Evolutionary conservation across 2,329 filamentous ascomycete species (phyloP).

Genomic region (Xylaria sp.): DNA sequence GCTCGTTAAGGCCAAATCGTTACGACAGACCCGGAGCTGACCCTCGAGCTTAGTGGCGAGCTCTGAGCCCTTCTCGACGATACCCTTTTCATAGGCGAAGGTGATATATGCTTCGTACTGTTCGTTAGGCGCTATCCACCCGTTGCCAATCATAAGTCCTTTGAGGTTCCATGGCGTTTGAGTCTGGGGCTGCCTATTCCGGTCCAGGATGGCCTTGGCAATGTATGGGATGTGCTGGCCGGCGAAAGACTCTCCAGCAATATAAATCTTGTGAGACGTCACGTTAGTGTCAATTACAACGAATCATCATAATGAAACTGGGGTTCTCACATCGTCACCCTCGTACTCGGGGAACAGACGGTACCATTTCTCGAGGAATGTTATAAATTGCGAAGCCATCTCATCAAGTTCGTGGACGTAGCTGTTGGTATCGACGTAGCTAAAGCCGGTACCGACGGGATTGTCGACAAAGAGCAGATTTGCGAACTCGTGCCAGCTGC

Average conservation of each 20-base stretch:
- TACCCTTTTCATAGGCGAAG: conserved; percentile 79
- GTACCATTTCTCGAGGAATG: conserved; percentile 93
- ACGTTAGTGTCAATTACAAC: conserved; percentile 10
- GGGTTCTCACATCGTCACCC: conserved; percentile 80
- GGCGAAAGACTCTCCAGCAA: conserved; percentile 96
- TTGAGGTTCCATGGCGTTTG: conserved; percentile 77
- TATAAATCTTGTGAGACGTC: conserved; percentile 74
- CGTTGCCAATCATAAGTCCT: conserved; percentile 93
- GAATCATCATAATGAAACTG: background rate
- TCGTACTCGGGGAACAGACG: conserved; percentile 90
- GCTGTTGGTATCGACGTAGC: conserved; percentile 90
- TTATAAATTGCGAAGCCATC: conserved; percentile 89
- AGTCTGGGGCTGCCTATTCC: conserved; percentile 73
- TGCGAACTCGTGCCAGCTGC: conserved; percentile 98
- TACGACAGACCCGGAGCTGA: conserved; percentile 75
- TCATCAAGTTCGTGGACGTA: conserved; percentile 86
- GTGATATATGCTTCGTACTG: conserved; percentile 90
- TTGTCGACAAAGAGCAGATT: conserved; percentile 98
- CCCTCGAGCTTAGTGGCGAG: conserved; percentile 73
- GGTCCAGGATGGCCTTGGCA: conserved; percentile 86
- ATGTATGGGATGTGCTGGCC: conserved; percentile 98
- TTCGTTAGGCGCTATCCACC: conserved; percentile 91
- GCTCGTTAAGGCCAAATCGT: conserved; percentile 63
- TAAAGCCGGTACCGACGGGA: conserved; percentile 95
- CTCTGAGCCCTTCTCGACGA: conserved; percentile 76